Conservation (phyloP, 192 early-diverging fungal species). For the Chytriomyces sp. region DNA sequence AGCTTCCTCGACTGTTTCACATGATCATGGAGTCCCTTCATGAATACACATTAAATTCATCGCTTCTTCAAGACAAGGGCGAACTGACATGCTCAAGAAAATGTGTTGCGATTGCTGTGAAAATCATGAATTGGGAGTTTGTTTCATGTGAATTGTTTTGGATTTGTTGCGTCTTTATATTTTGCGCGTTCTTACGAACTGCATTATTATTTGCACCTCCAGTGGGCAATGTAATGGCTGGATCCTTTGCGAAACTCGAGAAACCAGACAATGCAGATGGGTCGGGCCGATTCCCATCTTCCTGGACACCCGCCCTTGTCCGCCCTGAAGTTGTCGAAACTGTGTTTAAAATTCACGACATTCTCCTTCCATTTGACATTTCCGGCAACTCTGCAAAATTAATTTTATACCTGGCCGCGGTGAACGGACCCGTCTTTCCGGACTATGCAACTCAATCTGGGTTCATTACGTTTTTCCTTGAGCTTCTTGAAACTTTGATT, state of each 20-base stretch:
- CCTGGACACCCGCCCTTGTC: slow-evolving; percentile 26
- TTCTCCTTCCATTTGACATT: slow-evolving; percentile 18
- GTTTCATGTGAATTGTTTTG: slow-evolving; percentile 15
- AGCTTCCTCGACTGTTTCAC: slow-evolving; percentile 31
- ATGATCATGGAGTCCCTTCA: slow-evolving; percentile 28
- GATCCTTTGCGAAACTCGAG: slow-evolving; percentile 32
- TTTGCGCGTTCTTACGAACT: not conserved
- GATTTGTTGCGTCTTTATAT: slow-evolving; percentile 1
- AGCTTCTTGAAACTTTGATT: not conserved
- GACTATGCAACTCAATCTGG: not conserved
- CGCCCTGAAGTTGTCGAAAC: slow-evolving; percentile 27
- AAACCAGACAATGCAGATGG: slow-evolving; percentile 13
- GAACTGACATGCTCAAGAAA: slow-evolving; percentile 16
- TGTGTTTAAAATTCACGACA: slow-evolving; percentile 27
- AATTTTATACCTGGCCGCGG: slow-evolving; percentile 24
- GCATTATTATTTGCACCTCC: not conserved
- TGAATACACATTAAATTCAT: slow-evolving; percentile 24
- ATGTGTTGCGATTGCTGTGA: slow-evolving; percentile 24
- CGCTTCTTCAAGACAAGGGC: slow-evolving; percentile 3
- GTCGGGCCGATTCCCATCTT: slow-evolving; percentile 21
- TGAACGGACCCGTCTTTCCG: slow-evolving; percentile 37
- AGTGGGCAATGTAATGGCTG: slow-evolving; percentile 25
- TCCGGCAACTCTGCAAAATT: slow-evolving; percentile 25
- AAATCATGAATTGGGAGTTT: slow-evolving; percentile 37
- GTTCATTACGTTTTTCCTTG: slow-evolving; percentile 20